A percentile compares a stretch with the other conserved stretches of the same genome.
Evolutionary conservation across 208 protist species (phyloP).

Genomic region (Wallacemonas sp.): DNA sequence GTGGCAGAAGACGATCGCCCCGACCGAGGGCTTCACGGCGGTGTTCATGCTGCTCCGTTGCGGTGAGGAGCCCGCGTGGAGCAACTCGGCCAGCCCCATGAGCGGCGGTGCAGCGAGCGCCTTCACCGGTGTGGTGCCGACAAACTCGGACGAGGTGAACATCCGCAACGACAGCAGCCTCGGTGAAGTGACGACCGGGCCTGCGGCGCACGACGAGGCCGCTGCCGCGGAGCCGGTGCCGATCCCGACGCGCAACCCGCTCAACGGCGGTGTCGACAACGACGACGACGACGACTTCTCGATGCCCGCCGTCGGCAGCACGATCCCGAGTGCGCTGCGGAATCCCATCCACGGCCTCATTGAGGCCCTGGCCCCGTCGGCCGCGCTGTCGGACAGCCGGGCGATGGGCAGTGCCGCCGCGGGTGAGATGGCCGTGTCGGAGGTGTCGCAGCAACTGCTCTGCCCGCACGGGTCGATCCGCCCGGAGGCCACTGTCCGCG

Average conservation of each 20-base stretch:
- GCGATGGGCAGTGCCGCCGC: not conserved
- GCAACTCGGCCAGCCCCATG: not conserved
- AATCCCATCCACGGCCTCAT: slow-evolving; percentile 17
- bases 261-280: not conserved
- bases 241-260: too few relatives aligned
- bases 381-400: not conserved
- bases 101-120: not conserved
- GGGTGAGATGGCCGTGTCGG: not conserved
- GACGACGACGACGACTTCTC: not conserved
- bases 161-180: not conserved
- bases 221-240: too few relatives aligned
- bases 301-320: slow-evolving; percentile 7
- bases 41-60: slow-evolving; percentile 32
- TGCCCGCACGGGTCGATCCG: slow-evolving; percentile 60
- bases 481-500: slow-evolving; percentile 35
- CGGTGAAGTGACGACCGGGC: not conserved
- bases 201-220: not conserved
- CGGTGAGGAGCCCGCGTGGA: slow-evolving; percentile 5
- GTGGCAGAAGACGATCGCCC: slow-evolving; percentile 33
- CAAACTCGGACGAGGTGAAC: not conserved
- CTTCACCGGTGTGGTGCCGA: not conserved
- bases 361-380: slow-evolving; percentile 3
- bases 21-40: slow-evolving; percentile 63
- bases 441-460: slow-evolving; percentile 21
- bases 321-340: not conserved